Conservation (phyloP, 768 basidiomycete species). For the Pulveroboletus sp. region DNA sequence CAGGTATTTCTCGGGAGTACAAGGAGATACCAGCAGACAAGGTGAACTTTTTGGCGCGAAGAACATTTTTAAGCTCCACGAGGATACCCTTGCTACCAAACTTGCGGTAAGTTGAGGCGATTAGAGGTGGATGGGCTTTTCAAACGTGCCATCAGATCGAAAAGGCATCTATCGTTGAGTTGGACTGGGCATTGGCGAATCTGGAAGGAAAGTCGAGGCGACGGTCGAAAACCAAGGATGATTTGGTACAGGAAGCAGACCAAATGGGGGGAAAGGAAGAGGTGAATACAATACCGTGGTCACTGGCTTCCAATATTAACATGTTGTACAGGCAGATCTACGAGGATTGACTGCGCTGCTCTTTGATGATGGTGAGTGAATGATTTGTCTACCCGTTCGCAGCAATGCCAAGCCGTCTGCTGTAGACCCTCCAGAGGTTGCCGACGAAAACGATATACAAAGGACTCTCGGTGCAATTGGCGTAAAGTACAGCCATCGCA, state of each 20-base stretch:
- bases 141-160: slow-evolving; percentile 59
- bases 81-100: slow-evolving; percentile 68
- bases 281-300: not conserved
- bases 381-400: not conserved
- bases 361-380: slow-evolving; percentile 60
- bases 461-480: slow-evolving; percentile 58
- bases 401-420: not conserved
- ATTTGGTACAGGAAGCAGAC: slow-evolving; percentile 47
- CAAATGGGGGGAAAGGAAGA: slow-evolving; percentile 42
- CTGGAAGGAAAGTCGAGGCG: slow-evolving; percentile 46
- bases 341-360: slow-evolving; percentile 64
- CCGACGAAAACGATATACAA: slow-evolving; percentile 50
- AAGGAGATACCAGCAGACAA: slow-evolving; percentile 69
- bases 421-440: slow-evolving; percentile 38
- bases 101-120: slow-evolving; percentile 49
- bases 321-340: slow-evolving; percentile 43
- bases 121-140: not conserved
- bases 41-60: slow-evolving; percentile 85
- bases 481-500: slow-evolving; percentile 71
- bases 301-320: not conserved
- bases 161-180: slow-evolving; percentile 64
- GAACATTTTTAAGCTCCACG: slow-evolving; percentile 82
- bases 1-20: slow-evolving; percentile 81
- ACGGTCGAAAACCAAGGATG: slow-evolving; percentile 27
- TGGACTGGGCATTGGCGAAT: slow-evolving; percentile 80